These are phyloP conservation scores for Litchi chinensis DNA, from an alignment of 345 rosid genomes.

Conservation along the genomic window DNA sequence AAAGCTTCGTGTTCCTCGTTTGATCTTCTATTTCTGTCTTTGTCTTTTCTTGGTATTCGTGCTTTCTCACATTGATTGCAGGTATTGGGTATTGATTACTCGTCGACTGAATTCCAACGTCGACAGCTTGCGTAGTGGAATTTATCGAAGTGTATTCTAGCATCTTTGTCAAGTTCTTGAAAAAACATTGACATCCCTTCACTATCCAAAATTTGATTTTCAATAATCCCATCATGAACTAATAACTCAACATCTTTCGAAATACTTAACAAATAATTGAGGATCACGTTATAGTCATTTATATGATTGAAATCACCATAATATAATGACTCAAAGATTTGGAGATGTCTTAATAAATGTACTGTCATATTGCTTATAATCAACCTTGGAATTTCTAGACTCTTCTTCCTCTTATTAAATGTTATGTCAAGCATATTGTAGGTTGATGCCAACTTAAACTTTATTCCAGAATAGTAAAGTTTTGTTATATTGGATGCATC, in stretches of 20 bases:
- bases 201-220: background rate
- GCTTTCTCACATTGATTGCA: too few species aligned
- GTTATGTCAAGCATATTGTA: background rate
- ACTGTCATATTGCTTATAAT: fast-evolving
- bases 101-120: too few species aligned
- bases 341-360: constrained; percentile 10
- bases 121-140: background rate
- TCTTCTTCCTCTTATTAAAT: constrained; percentile 8
- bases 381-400: constrained; percentile 13
- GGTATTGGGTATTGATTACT: too few species aligned
- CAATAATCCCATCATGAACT: background rate
- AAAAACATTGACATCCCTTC: background rate
- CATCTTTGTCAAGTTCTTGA: background rate
- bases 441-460: background rate
- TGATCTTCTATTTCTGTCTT: too few species aligned
- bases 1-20: too few species aligned
- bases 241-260: constrained; percentile 8
- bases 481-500: background rate
- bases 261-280: background rate
- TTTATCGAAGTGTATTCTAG: background rate
- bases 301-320: too few species aligned
- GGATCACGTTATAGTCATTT: background rate
- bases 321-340: constrained; percentile 11
- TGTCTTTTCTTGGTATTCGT: too few species aligned
- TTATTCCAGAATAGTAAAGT: constrained; percentile 21